phyloP scores from a whole-genome alignment of 2,329 filamentous ascomycete genomes.

The Nakataea oryzae region DNA sequence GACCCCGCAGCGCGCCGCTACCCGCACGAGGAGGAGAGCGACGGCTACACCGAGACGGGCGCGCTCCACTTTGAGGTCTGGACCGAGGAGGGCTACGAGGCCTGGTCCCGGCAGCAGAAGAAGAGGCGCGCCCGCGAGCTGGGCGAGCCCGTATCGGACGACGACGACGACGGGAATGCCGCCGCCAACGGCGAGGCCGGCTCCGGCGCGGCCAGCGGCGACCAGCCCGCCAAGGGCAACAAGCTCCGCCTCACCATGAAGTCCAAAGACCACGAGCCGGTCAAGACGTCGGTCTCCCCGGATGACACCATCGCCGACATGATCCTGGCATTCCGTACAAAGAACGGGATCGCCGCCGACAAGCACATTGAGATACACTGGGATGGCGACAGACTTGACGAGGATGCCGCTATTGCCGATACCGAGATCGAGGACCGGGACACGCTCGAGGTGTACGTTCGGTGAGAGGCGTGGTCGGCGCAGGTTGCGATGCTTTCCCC shows the following conservation, averaged over 20 bases:
- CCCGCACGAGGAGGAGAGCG: slow-evolving; percentile 5
- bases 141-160: slow-evolving; percentile 26
- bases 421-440: slow-evolving; percentile 68
- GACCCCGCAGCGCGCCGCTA: neutral
- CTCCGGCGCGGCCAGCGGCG: slow-evolving; percentile 7
- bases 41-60: slow-evolving; percentile 32
- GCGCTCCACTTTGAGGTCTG: slow-evolving; percentile 69
- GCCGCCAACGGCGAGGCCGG: neutral
- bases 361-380: slow-evolving; percentile 54
- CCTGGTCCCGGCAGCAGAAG: slow-evolving; percentile 37
- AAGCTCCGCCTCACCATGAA: slow-evolving; percentile 43
- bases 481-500: neutral
- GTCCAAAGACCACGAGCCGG: slow-evolving; percentile 36
- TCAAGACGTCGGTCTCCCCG: slow-evolving; percentile 38
- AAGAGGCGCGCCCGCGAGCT: slow-evolving; percentile 30
- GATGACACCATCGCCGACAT: slow-evolving; percentile 53
- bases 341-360: slow-evolving; percentile 37
- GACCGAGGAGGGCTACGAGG: slow-evolving; percentile 51
- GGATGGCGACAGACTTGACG: slow-evolving; percentile 63
- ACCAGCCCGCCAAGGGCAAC: slow-evolving; percentile 8
- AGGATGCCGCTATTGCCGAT: slow-evolving; percentile 48
- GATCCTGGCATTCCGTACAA: slow-evolving; percentile 47
- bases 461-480: slow-evolving; percentile 18
- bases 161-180: slow-evolving; percentile 12
- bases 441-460: slow-evolving; percentile 62